These are phyloP conservation scores for Yamadazyma buinensis DNA, from an alignment of 1,139 yeast species.

Conservation along the genomic window DNA sequence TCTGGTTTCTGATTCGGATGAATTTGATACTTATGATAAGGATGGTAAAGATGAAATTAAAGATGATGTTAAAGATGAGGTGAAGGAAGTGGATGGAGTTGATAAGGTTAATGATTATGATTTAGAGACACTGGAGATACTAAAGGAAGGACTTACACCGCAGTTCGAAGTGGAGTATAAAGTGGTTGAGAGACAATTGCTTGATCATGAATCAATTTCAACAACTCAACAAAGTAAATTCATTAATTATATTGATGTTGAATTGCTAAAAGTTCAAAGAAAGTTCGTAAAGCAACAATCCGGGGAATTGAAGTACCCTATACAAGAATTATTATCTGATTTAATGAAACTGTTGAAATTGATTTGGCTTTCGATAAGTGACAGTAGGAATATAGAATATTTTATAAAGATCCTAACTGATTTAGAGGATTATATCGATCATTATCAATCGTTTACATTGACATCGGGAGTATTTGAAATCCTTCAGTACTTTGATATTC, in stretches of 20 bases:
- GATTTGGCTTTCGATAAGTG: constrained; percentile 52
- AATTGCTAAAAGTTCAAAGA: constrained; percentile 56
- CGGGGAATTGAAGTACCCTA: constrained; percentile 26
- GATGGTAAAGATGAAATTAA: background rate
- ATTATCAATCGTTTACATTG: constrained; percentile 22
- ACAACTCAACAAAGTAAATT: constrained; percentile 56
- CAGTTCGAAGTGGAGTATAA: constrained; percentile 13
- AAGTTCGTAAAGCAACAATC: constrained; percentile 61
- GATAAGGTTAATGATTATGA: background rate
- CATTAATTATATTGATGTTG: constrained; percentile 57
- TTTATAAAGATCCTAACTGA: constrained; percentile 63
- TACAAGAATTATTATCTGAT: constrained; percentile 42
- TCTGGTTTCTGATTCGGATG: constrained; percentile 22
- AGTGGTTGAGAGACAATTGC: constrained; percentile 4
- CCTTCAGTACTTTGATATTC: constrained; percentile 12
- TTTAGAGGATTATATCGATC: constrained; percentile 55
- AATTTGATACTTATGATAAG: constrained; percentile 5
- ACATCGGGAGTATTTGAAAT: constrained; percentile 10
- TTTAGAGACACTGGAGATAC: too few species aligned
- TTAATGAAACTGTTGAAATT: constrained; percentile 46
- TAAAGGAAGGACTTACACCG: background rate
- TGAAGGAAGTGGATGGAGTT: constrained; percentile 14
- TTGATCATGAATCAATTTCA: constrained; percentile 11
- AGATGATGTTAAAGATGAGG: background rate
- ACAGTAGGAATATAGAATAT: constrained; percentile 55